Conservation (phyloP, 306 rosid genomes). For the Canavalia ensiformis region DNA sequence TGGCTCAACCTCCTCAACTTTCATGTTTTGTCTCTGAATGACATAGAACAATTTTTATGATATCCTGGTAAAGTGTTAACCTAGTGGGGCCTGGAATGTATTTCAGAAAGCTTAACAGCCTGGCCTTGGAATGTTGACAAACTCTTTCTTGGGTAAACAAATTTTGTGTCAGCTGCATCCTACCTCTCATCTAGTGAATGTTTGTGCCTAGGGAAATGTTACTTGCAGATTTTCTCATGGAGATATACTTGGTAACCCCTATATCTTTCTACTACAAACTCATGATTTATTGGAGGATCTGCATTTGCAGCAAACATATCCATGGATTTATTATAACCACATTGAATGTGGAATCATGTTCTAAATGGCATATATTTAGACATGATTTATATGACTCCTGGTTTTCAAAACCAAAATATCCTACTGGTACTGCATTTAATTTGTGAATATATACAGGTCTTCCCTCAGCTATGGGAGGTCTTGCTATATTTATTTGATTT, state of each 20-base stretch:
- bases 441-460: slow-evolving; percentile 40
- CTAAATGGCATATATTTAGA: slow-evolving; percentile 14
- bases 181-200: slow-evolving; percentile 21
- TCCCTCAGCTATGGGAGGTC: slow-evolving; percentile 23
- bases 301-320: not conserved
- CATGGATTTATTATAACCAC: slow-evolving; percentile 21
- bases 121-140: slow-evolving; percentile 12
- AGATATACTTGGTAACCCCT: not conserved
- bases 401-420: slow-evolving; percentile 13
- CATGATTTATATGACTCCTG: not conserved
- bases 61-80: slow-evolving; percentile 11
- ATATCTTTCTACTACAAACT: not conserved
- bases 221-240: slow-evolving; percentile 31
- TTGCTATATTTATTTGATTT: slow-evolving; percentile 33
- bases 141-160: slow-evolving; percentile 33
- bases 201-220: slow-evolving; percentile 28
- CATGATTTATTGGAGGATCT: slow-evolving; percentile 19
- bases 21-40: slow-evolving; percentile 18
- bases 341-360: slow-evolving; percentile 12
- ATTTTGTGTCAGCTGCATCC: slow-evolving; percentile 26
- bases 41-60: slow-evolving; percentile 33
- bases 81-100: not conserved
- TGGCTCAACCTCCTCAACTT: slow-evolving; percentile 1
- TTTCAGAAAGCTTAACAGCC: slow-evolving; percentile 5
- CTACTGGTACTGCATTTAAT: slow-evolving; percentile 8